phyloP scores from a whole-genome alignment of 1,284 basidiomycete species.

The Stereum hirsutum region DNA sequence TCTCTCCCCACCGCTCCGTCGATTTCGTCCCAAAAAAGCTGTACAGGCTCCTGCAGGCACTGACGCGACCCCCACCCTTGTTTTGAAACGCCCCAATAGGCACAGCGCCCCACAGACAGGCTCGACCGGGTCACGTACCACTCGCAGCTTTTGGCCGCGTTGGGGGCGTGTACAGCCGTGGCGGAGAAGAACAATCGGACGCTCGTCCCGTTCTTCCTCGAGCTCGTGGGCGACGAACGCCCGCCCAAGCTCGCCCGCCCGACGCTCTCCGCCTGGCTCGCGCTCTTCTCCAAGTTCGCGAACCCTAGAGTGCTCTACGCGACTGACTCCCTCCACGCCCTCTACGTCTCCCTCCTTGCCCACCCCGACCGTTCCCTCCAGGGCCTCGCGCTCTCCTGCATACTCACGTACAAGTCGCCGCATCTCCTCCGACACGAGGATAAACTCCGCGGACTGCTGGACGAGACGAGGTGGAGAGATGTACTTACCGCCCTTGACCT shows the following conservation, averaged over 20 bases:
- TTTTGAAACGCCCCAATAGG: constrained; percentile 26
- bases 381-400: constrained; percentile 67
- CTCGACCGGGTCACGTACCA: constrained; percentile 76
- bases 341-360: constrained; percentile 76
- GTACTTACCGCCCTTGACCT: constrained; percentile 73
- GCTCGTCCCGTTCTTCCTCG: constrained; percentile 74
- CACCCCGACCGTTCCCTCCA: constrained; percentile 83
- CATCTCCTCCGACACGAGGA: constrained; percentile 61
- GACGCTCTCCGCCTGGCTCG: constrained; percentile 73
- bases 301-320: constrained; percentile 85
- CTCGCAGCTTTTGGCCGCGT: constrained; percentile 62
- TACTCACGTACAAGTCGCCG: constrained; percentile 80
- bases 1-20: background rate
- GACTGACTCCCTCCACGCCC: constrained; percentile 53
- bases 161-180: constrained; percentile 58
- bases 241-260: constrained; percentile 36
- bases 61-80: too few relatives aligned
- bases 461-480: constrained; percentile 86
- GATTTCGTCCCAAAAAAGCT: background rate
- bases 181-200: constrained; percentile 82
- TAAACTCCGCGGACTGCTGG: constrained; percentile 65
- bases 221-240: constrained; percentile 33
- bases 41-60: too few relatives aligned
- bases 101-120: constrained; percentile 51
- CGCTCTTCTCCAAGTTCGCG: constrained; percentile 81